Conservation (phyloP, 345 rosid genomes). For the Zanthoxylum bungeanum region DNA sequence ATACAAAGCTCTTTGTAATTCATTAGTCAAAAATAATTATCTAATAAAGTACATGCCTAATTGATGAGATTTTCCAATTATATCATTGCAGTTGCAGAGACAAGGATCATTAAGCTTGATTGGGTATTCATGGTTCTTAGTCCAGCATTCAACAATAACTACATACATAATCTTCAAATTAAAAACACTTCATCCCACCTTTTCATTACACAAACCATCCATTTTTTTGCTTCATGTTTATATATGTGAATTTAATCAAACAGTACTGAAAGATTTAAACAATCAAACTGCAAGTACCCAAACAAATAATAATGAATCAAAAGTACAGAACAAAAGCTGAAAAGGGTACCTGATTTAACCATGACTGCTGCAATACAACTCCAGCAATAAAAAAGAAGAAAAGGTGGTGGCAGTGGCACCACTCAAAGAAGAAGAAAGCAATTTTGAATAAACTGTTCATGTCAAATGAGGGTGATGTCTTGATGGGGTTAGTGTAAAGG, state of each 20-base stretch:
- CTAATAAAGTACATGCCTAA: no score
- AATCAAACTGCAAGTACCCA: neutral
- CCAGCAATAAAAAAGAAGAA: conserved; percentile 20
- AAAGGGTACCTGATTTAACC: conserved; percentile 41
- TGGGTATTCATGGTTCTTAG: no score
- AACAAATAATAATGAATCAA: neutral
- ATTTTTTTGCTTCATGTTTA: neutral
- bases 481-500: conserved; percentile 36
- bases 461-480: conserved; percentile 3
- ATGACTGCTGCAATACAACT: conserved; percentile 19
- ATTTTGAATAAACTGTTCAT: conserved; percentile 15
- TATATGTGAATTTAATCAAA: neutral
- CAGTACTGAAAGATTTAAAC: neutral
- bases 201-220: neutral
- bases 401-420: conserved; percentile 21
- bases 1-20: no score
- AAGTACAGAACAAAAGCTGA: conserved; percentile 3
- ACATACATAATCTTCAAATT: neutral
- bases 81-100: no score
- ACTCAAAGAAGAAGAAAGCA: conserved; percentile 21
- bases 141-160: neutral
- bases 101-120: no score
- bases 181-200: neutral
- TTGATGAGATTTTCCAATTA: no score
- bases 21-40: no score